phyloP scores from a whole-genome alignment of 2,329 filamentous ascomycete species.

The Fusarium armeniacum region DNA sequence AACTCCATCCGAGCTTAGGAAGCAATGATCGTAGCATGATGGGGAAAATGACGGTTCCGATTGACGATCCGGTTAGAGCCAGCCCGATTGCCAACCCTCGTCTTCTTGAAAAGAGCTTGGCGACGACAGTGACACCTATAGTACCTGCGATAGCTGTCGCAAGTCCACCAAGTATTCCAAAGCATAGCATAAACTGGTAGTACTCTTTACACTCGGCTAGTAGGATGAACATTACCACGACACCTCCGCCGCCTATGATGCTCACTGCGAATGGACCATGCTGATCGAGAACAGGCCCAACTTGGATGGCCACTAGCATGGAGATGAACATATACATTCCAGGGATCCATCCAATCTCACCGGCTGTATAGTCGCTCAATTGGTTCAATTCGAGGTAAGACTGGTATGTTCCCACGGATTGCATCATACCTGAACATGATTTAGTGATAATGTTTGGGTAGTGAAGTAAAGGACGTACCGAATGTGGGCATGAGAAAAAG shows the following conservation, averaged over 20 bases:
- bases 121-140: slow-evolving; percentile 17
- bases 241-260: not conserved
- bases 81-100: slow-evolving; percentile 19
- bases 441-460: fast-evolving
- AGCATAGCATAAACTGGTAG: slow-evolving; percentile 21
- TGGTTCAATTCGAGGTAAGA: slow-evolving; percentile 27
- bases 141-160: slow-evolving; percentile 14
- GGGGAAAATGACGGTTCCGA: slow-evolving; percentile 19
- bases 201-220: slow-evolving; percentile 14
- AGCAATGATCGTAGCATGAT: slow-evolving; percentile 22
- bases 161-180: slow-evolving; percentile 12
- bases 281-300: slow-evolving; percentile 18
- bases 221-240: slow-evolving; percentile 14
- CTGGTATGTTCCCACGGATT: slow-evolving; percentile 22
- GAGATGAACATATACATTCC: slow-evolving; percentile 25
- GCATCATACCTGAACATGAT: slow-evolving; percentile 15
- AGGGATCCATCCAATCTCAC: slow-evolving; percentile 16
- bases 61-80: slow-evolving; percentile 6
- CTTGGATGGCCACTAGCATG: slow-evolving; percentile 16
- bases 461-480: not conserved
- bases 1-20: slow-evolving; percentile 7
- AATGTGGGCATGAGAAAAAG: slow-evolving; percentile 21
- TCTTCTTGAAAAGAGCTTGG: slow-evolving; percentile 15
- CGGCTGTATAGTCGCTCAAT: slow-evolving; percentile 16
- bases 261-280: slow-evolving; percentile 9